phyloP scores from a whole-genome alignment of 2,329 filamentous ascomycete species.

The Aspergillus melleus region DNA sequence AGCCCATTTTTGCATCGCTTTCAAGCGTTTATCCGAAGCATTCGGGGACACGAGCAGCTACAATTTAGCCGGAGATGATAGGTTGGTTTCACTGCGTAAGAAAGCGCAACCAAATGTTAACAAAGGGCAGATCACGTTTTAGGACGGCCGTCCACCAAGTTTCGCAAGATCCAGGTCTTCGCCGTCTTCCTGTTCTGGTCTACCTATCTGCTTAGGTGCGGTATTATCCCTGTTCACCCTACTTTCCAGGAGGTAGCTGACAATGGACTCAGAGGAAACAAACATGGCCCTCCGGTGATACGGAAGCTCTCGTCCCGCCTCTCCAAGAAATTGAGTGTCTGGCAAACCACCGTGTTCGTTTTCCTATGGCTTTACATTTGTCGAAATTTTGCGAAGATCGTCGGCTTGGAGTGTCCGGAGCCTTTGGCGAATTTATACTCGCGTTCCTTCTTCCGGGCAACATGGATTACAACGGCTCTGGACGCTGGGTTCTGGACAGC shows the following conservation, averaged over 20 bases:
- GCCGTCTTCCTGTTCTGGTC: slow-evolving; percentile 91
- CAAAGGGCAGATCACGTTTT: slow-evolving; percentile 73
- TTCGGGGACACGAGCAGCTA: not conserved
- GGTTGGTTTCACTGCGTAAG: slow-evolving; percentile 18
- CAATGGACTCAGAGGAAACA: slow-evolving; percentile 63
- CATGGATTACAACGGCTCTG: slow-evolving; percentile 91
- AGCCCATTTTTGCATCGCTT: not conserved
- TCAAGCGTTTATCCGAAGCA: not conserved
- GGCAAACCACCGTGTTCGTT: slow-evolving; percentile 85
- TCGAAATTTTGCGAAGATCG: slow-evolving; percentile 89
- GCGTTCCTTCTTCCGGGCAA: slow-evolving; percentile 88
- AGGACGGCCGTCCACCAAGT: slow-evolving; percentile 85
- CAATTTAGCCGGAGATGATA: slow-evolving; percentile 28
- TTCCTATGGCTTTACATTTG: slow-evolving; percentile 88
- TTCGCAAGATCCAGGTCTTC: slow-evolving; percentile 88
- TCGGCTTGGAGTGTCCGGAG: slow-evolving; percentile 88
- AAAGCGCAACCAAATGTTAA: not conserved
- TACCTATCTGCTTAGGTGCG: slow-evolving; percentile 73
- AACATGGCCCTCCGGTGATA: slow-evolving; percentile 69
- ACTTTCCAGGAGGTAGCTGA: not conserved
- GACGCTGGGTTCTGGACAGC: slow-evolving; percentile 98
- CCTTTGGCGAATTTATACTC: slow-evolving; percentile 94
- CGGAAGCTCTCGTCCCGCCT: slow-evolving; percentile 65
- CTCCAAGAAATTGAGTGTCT: slow-evolving; percentile 72
- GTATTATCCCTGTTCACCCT: no score